Conservation (phyloP, 306 rosid species). For the Hippophae gyantsensis region DNA sequence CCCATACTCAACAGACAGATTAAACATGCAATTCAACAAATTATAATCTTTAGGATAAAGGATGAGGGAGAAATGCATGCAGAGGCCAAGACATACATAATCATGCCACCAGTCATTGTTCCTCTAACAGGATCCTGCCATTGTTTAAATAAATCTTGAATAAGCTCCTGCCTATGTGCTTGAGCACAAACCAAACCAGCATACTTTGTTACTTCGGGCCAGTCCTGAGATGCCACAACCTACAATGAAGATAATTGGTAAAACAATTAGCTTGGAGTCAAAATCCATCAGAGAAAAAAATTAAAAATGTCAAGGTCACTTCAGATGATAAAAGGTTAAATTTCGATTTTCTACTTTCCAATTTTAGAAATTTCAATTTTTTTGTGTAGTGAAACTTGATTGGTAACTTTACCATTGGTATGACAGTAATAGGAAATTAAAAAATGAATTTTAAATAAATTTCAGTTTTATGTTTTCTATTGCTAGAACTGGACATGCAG, state of each 20-base stretch:
- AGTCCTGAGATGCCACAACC: slow-evolving; percentile 99
- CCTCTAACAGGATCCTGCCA: slow-evolving; percentile 96
- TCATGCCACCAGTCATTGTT: slow-evolving; percentile 85
- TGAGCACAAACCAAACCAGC: slow-evolving; percentile 97
- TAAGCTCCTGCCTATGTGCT: slow-evolving; percentile 93
- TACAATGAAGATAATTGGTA: slow-evolving; percentile 9
- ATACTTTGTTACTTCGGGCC: slow-evolving; percentile 94
- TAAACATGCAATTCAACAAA: not conserved
- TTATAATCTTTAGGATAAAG: not conserved
- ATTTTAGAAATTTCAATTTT: too few species aligned
- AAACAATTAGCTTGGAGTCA: too few species aligned
- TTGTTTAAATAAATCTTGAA: slow-evolving; percentile 78
- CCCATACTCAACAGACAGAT: not conserved
- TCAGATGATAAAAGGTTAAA: too few species aligned
- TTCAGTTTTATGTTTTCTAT: too few species aligned
- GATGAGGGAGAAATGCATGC: slow-evolving; percentile 3
- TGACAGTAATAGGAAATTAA: too few species aligned
- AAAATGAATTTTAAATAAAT: too few species aligned
- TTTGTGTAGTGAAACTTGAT: too few species aligned
- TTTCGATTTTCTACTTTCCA: too few species aligned
- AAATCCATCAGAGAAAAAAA: too few species aligned
- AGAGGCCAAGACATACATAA: slow-evolving; percentile 42
- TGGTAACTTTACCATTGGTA: too few species aligned
- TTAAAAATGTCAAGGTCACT: too few species aligned
- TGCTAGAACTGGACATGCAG: too few species aligned